Percentiles rank a stretch among this genome's conserved stretches.
phyloP scores from a whole-genome alignment of 148 eudicot genomes.

The Fagopyrum esculentum region DNA sequence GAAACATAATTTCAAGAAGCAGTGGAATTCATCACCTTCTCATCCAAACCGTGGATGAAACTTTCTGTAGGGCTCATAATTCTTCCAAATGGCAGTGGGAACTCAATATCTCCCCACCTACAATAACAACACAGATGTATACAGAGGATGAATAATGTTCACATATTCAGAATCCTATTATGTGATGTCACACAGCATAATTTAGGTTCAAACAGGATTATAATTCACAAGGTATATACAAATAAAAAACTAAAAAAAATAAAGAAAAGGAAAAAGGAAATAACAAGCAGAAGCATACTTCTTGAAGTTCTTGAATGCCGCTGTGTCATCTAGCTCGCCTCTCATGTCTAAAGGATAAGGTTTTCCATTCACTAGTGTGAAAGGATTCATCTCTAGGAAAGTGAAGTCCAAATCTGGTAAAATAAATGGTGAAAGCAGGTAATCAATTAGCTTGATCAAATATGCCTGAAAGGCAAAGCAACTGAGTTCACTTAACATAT shows the following conservation, averaged over 20 bases:
- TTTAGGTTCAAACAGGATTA: not conserved
- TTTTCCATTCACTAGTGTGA: conserved; percentile 82
- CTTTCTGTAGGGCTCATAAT: conserved; percentile 92
- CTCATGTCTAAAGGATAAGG: conserved; percentile 99
- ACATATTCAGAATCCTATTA: not conserved
- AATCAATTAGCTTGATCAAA: not conserved
- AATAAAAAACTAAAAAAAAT: not conserved
- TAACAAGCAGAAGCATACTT: conserved; percentile 22
- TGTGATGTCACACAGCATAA: not conserved
- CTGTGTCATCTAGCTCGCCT: conserved; percentile 98
- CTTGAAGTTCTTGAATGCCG: conserved; percentile 59
- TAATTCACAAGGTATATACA: not conserved
- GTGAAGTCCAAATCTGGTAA: conserved; percentile 82
- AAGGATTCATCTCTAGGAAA: conserved; percentile 97
- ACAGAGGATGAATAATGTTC: not conserved
- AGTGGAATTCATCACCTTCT: conserved; percentile 51
- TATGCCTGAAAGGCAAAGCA: not conserved
- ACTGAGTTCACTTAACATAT: conserved; percentile 3
- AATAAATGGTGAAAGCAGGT: not conserved
- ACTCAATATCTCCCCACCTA: conserved; percentile 91
- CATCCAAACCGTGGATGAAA: conserved; percentile 88
- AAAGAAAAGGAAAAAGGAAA: not conserved
- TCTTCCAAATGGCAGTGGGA: conserved; percentile 99
- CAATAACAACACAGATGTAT: conserved; percentile 9
- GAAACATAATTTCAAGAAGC: not conserved